Evolutionary conservation across 2,329 filamentous ascomycete species (phyloP), one percentile per base, ranked within the genome.

Genomic region (Clonostachys byssicola): DNA sequence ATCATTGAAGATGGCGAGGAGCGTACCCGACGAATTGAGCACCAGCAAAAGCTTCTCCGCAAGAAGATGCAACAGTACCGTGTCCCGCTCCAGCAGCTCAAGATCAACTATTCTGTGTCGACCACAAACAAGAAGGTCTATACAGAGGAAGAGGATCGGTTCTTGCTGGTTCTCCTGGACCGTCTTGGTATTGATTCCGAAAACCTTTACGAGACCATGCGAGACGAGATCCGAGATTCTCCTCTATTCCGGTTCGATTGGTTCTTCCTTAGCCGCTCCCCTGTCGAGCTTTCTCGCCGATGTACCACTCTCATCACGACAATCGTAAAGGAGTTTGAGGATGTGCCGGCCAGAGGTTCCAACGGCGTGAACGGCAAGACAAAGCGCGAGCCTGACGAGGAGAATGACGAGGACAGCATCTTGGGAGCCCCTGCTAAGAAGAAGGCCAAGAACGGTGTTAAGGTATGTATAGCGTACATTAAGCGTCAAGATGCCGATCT

Each of bases 41-140:
- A 95, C 63, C 92, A 97, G 66, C 87, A 90, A 52, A 92, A 95
- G 68, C 86, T 97, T 74, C 79, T 99, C 47, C 84, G 86, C 53
- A 95, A 92, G 80, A 99, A 99, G 80, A 88, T 99, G 80, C 81
- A 86, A 58, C 89, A 94, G 75, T 97, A 96, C 64, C 88, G 94
- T n/a, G 92, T 97, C 44, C 95, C 94, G 20, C 78, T 99, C 14
- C 94, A 99, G 66, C 94, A 99, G 68, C 83, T 99, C 60, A 96
- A 96, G 75, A 91, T 99, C 73, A 97, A 96, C 71, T 99, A 99
- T 69, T 96, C 92, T 0, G 94, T 99, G 30, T 96, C 91, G 7
- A 99, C 94, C 3, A 99, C 95, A 10, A 99, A 99, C 80, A 99
- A 99, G 75, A 99, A 99, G 73, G 92, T 99, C 1, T 99, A 99